These are phyloP conservation scores for Cutaneotrichosporon cyanovorans DNA, from an alignment of 1,284 basidiomycete species.

Conservation along the genomic window DNA sequence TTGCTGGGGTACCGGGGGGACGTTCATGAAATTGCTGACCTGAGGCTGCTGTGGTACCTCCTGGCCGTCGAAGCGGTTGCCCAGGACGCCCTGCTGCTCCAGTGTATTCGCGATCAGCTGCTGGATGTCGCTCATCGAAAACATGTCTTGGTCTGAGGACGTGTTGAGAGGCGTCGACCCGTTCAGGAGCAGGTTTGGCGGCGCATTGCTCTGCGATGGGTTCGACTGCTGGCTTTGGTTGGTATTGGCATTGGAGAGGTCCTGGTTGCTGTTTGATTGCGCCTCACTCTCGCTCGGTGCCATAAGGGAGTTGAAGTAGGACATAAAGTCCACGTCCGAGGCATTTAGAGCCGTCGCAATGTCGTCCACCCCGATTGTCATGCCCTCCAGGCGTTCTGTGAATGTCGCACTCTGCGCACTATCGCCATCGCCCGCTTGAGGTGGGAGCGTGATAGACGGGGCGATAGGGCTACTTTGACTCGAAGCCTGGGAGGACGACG, in stretches of 20 bases:
- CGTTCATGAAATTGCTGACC: constrained; percentile 2
- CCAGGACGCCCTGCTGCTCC: constrained; percentile 13
- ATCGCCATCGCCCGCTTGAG: background rate
- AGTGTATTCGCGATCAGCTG: constrained; percentile 13
- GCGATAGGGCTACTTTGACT: constrained; percentile 9
- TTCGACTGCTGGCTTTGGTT: background rate
- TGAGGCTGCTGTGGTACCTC: background rate
- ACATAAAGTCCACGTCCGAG: constrained; percentile 22
- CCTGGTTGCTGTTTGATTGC: background rate
- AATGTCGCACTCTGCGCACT: background rate
- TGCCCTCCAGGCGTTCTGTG: constrained; percentile 5
- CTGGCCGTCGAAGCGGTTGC: background rate
- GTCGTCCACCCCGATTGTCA: constrained; percentile 16
- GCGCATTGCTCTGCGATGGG: background rate
- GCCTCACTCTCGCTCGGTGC: background rate
- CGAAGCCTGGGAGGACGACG: constrained; percentile 13
- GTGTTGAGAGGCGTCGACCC: background rate
- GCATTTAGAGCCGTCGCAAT: constrained; percentile 13
- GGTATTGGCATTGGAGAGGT: background rate
- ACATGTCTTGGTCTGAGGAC: background rate
- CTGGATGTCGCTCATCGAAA: constrained; percentile 16
- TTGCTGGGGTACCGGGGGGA: background rate
- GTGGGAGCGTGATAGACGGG: background rate
- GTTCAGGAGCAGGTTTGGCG: background rate
- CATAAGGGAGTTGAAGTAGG: constrained; percentile 21